A percentile compares a stretch with the other conserved stretches of the same genome.
Evolutionary conservation across 202 grass and related monocot species (phyloP).

Genomic region (Hordeum pubiflorum): DNA sequence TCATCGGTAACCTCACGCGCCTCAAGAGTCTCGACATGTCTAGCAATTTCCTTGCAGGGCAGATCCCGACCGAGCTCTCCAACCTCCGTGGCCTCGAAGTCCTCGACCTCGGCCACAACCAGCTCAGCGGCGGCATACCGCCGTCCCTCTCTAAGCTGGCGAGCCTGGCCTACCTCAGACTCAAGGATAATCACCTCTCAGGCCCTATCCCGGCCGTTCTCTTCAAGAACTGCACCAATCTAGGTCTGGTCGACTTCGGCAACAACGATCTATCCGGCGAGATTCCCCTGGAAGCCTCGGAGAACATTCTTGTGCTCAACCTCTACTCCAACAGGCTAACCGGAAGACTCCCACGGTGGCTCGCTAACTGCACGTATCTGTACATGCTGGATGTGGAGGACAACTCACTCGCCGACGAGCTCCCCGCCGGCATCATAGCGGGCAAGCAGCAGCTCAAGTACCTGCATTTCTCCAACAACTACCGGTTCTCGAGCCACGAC

Average conservation of each 20-base stretch:
- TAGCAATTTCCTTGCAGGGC: constrained; percentile 31
- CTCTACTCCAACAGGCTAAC: constrained; percentile 53
- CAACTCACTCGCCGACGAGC: constrained; percentile 47
- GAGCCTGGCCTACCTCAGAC: constrained; percentile 16
- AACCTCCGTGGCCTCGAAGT: not conserved
- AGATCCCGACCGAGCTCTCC: constrained; percentile 59
- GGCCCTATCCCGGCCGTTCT: constrained; percentile 43
- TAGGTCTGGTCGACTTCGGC: constrained; percentile 35
- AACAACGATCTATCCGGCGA: constrained; percentile 38
- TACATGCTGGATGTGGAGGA: constrained; percentile 38
- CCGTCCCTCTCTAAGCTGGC: constrained; percentile 34
- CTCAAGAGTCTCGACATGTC: constrained; percentile 18
- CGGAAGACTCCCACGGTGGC: constrained; percentile 59
- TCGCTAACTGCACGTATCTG: constrained; percentile 42
- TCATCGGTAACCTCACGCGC: constrained; percentile 39
- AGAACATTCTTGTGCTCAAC: constrained; percentile 4
- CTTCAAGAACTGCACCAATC: constrained; percentile 41
- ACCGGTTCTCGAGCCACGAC: constrained; percentile 44
- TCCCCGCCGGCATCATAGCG: constrained; percentile 39
- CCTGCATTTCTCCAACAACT: constrained; percentile 58
- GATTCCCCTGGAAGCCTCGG: constrained; percentile 26
- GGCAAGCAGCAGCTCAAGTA: not conserved
- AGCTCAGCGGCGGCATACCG: constrained; percentile 37
- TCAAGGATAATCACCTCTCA: constrained; percentile 30
- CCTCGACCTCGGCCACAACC: constrained; percentile 33